Percentiles rank a stretch among this genome's conserved stretches.
phyloP scores from a whole-genome alignment of 2,329 filamentous ascomycete species.

The Trichoderma sp. region DNA sequence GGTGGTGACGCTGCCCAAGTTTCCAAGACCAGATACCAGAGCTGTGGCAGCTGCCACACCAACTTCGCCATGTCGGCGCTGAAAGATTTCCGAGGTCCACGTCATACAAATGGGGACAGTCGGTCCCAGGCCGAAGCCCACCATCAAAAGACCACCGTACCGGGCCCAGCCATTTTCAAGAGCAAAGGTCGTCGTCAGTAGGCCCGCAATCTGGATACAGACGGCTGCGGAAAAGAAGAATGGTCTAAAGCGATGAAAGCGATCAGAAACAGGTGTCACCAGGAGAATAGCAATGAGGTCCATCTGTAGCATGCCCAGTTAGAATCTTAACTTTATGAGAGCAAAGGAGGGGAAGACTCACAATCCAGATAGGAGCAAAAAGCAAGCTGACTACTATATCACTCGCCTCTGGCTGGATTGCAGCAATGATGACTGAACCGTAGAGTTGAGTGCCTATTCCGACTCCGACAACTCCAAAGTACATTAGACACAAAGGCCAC shows the following conservation, averaged over 20 bases:
- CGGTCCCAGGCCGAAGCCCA: slow-evolving; percentile 85
- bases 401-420: slow-evolving; percentile 71
- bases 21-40: slow-evolving; percentile 82
- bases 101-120: slow-evolving; percentile 94
- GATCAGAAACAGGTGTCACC: slow-evolving; percentile 80
- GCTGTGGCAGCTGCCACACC: slow-evolving; percentile 84
- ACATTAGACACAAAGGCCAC: slow-evolving; percentile 86
- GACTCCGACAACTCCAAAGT: slow-evolving; percentile 90
- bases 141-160: slow-evolving; percentile 84
- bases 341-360: slow-evolving; percentile 42
- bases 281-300: slow-evolving; percentile 84
- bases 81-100: slow-evolving; percentile 89
- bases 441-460: slow-evolving; percentile 89
- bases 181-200: slow-evolving; percentile 76
- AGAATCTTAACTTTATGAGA: neutral
- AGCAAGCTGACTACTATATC: slow-evolving; percentile 76
- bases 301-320: slow-evolving; percentile 52
- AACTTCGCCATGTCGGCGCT: slow-evolving; percentile 83
- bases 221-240: slow-evolving; percentile 77
- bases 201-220: slow-evolving; percentile 76
- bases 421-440: slow-evolving; percentile 79
- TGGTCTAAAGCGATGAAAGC: slow-evolving; percentile 77
- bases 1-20: slow-evolving; percentile 80
- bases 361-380: slow-evolving; percentile 90
- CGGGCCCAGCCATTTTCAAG: slow-evolving; percentile 71